Evolutionary conservation across 495 filamentous ascomycete genomes (phyloP).

Genomic region (Bacidia rubella): DNA sequence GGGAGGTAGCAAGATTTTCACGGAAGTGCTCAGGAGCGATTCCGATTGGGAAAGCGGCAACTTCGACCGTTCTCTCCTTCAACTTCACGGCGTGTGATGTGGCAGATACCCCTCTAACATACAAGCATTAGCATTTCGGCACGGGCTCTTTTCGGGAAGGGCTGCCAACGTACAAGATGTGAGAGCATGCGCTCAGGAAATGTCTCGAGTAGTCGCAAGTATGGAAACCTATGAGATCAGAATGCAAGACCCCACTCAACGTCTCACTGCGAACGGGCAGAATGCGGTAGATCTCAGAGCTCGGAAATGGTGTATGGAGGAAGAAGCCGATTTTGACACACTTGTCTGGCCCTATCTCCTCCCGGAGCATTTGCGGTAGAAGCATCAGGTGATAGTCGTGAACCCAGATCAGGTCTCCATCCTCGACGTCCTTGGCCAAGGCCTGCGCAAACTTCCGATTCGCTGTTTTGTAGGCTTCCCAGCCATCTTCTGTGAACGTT

Average conservation of each 20-base stretch:
- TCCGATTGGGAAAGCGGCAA: slow-evolving; percentile 81
- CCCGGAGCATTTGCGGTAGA: slow-evolving; percentile 69
- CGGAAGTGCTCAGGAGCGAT: slow-evolving; percentile 94
- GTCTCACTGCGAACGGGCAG: slow-evolving; percentile 77
- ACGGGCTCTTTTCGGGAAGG: background rate
- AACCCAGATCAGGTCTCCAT: slow-evolving; percentile 82
- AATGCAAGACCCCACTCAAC: slow-evolving; percentile 63
- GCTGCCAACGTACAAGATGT: slow-evolving; percentile 50
- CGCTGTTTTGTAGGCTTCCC: slow-evolving; percentile 75
- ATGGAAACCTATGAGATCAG: slow-evolving; percentile 86
- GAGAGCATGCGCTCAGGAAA: slow-evolving; percentile 74
- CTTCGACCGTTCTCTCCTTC: slow-evolving; percentile 55
- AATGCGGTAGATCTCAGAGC: slow-evolving; percentile 81
- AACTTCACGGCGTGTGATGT: slow-evolving; percentile 76
- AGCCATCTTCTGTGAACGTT: slow-evolving; percentile 72
- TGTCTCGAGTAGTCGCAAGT: slow-evolving; percentile 89
- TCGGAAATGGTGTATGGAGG: slow-evolving; percentile 88
- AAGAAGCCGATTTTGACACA: slow-evolving; percentile 89
- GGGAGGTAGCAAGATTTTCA: slow-evolving; percentile 67
- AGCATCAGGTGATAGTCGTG: slow-evolving; percentile 97
- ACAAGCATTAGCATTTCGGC: slow-evolving; percentile 15
- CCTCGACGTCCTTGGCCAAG: slow-evolving; percentile 55
- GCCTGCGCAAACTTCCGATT: slow-evolving; percentile 76
- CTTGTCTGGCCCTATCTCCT: slow-evolving; percentile 59
- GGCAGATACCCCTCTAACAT: slow-evolving; percentile 62